These are phyloP conservation scores for Lablab purpureus DNA, from an alignment of 306 rosid genomes.

Conservation along the genomic window DNA sequence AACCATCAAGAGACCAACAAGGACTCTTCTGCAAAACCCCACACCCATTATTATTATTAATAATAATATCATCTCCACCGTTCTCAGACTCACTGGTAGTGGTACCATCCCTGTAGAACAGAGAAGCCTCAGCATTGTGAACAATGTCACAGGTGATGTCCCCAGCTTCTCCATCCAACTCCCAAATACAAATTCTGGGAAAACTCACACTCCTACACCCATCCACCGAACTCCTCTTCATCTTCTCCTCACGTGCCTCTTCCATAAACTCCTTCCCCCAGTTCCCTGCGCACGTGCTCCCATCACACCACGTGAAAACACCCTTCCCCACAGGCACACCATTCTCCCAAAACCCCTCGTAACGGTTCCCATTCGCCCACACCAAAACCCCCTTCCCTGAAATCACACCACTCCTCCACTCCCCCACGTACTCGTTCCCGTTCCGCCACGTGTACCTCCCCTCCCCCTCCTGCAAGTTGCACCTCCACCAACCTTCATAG, in stretches of 20 bases:
- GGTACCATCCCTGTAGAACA: constrained; percentile 53
- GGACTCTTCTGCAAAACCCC: constrained; percentile 48
- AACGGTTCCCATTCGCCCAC: constrained; percentile 59
- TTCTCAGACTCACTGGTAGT: constrained; percentile 28
- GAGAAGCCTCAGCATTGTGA: constrained; percentile 56
- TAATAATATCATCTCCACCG: not conserved
- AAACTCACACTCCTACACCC: constrained; percentile 53
- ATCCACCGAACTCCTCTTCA: constrained; percentile 57
- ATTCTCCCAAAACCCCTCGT: constrained; percentile 62
- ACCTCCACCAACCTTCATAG: constrained; percentile 58
- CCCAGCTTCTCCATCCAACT: constrained; percentile 70
- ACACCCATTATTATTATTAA: not conserved
- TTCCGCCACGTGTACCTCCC: constrained; percentile 67
- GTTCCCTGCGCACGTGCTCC: constrained; percentile 41
- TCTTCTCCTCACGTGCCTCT: constrained; percentile 4
- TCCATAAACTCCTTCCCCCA: constrained; percentile 47
- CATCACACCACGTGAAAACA: constrained; percentile 50
- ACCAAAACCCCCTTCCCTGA: constrained; percentile 60
- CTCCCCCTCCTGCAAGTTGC: constrained; percentile 58
- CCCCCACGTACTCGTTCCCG: constrained; percentile 65
- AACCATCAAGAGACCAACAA: constrained; percentile 43
- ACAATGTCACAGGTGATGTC: constrained; percentile 71
- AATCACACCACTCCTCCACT: constrained; percentile 61
- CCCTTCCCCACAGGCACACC: constrained; percentile 60
- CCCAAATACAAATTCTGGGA: constrained; percentile 70